Evolutionary conservation across 768 basidiomycete species (phyloP).

Genomic region (Pulveroboletus sp.): DNA sequence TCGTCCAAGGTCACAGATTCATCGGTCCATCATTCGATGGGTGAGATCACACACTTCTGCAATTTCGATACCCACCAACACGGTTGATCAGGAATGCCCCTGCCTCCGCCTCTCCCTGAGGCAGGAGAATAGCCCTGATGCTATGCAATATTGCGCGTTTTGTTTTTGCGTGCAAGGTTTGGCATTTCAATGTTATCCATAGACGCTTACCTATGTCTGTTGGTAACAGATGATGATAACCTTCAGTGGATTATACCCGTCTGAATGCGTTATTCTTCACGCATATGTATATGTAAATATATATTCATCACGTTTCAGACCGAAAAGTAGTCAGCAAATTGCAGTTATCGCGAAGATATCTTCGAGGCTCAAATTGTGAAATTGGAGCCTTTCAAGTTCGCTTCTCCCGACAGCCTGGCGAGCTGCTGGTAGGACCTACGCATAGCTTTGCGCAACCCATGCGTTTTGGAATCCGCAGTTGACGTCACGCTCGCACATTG

Average conservation of each 20-base stretch:
- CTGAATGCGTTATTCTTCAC: not conserved
- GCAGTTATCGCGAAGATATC: too few relatives aligned
- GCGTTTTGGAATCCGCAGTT: too few relatives aligned
- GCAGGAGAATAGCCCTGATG: not conserved
- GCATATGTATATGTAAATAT: not conserved
- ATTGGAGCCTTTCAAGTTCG: too few relatives aligned
- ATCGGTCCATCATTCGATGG: slow-evolving; percentile 24
- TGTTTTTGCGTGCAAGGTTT: not conserved
- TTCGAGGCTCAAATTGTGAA: too few relatives aligned
- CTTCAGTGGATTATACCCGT: not conserved
- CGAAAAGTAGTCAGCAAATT: too few relatives aligned
- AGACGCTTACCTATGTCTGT: not conserved
- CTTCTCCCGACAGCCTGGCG: too few relatives aligned
- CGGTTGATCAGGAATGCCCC: not conserved
- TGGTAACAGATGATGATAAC: not conserved
- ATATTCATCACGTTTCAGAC: not conserved
- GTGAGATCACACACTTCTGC: slow-evolving; percentile 4
- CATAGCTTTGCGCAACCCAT: too few relatives aligned
- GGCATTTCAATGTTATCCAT: not conserved
- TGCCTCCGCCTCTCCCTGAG: slow-evolving; percentile 1
- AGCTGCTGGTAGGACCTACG: too few relatives aligned
- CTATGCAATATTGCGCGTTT: not conserved
- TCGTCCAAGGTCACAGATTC: slow-evolving; percentile 17
- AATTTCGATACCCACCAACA: not conserved
- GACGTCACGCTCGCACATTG: too few relatives aligned